Evolutionary conservation across 352 stramenopile species (phyloP), one percentile per base, ranked within the genome.

Genomic region (Thalassiosira allenii): DNA sequence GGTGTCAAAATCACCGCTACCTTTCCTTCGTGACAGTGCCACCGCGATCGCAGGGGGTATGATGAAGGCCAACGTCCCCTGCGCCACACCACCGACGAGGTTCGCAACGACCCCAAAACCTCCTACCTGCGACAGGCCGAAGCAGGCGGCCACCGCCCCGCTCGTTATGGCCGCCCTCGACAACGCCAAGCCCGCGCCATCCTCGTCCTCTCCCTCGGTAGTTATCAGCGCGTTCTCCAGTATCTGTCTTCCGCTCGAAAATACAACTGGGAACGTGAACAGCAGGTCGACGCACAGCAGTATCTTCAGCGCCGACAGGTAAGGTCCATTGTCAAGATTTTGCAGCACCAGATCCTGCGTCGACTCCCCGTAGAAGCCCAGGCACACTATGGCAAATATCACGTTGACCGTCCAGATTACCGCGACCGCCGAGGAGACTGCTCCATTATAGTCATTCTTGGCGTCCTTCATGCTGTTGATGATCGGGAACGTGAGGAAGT

Each of bases 221-320:
- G 27, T 17, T 25, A 89, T 53, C 5, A 88, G 25, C 20, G 72
- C 59, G 63, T 76, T 79, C 47, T 89, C 81, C 43, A 89, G 59
- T 52, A 89, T 86, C 44, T 89, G 81, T 47, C 81, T 58, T 49
- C 76, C 81, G 32, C 61, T 77, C 22, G 64, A 84, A 68, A 86
- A 84, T 0, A 89, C 81, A n/a, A 89, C 65, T n/a, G 86, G 83
- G 66, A 88, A 91, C 2, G 85, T 91, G 30, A 91, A 86, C 2
- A 91, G n/a, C 25, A 91, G 73, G 70, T 91, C 85, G 17, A 91
- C 59, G 34, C 85, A 91, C 12, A 91, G 62, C 11, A 91, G 63
- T 14, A 90, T 43, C 52, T 89, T 88, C 34, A 90, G 54, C n/a
- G 75, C 75, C 34, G 59, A 80, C 23, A 88, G 44, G 64, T 88